Base-by-base conservation (phyloP, 164 flowering plant genomes). In the Vitis rupestris region DNA sequence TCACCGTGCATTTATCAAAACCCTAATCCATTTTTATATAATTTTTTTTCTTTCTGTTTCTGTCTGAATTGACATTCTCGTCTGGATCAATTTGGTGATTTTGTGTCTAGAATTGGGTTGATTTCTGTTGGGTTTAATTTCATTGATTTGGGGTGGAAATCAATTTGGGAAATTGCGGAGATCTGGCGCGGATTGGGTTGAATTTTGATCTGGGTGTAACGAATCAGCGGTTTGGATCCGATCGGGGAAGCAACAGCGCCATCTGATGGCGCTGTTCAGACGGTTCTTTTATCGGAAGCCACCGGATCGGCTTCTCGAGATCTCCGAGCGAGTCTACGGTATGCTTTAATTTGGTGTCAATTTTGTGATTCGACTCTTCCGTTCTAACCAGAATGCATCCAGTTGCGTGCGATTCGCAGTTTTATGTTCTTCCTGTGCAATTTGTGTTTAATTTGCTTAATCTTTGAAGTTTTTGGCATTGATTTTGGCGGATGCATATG, bases 251-350 rank as follows among this genome's bases (percentile, higher is more conserved):
- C 70, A 78, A 85, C 94, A 84, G 91, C 93, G 93, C 91, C 90
- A 78, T 78, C 68, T 8, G 62, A 94, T 94, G 98, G 97, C 98
- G 98, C 93, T 94, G 87, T 91, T 94, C 84, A 82, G 98, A 75
- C 76, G 97, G 50, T 81, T 92, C 72, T 91, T 94, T 30, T 94
- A 90, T 61, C 80, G 97, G 82, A 93, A 90, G 81, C 97, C 96
- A 65, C 98, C 98, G 68, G 97, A 93, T 85, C 94, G 91, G 72
- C 90, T 93, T 63, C 90, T 90, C 23, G 98, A 94, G 86, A 93
- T 93, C 82, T 88, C 98, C 16, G 96, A 93, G 83, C 70, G 98
- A 63, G 96, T 93, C 70, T 94, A 91, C 53, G 98, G 98, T 93
- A 80, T 44, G 67, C 6, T 14, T 10, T 19, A 44, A 55, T 44